Evolutionary conservation across 768 basidiomycete genomes (phyloP).

Genomic region (Candolleomyces aberdarensis): DNA sequence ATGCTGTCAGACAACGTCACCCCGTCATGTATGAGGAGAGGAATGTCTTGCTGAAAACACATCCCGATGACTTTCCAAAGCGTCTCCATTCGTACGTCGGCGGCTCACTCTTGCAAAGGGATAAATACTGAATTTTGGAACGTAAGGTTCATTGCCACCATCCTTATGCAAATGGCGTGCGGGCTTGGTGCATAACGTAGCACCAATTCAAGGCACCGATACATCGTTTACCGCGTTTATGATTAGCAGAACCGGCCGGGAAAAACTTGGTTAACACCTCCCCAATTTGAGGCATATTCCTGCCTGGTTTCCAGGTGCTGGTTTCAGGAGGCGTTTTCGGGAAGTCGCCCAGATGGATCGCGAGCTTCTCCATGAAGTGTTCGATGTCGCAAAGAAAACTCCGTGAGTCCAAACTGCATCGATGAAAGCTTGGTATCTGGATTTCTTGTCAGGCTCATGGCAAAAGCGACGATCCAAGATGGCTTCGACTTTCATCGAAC

Average conservation of each 20-base stretch:
- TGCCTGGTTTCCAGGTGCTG: slow-evolving; percentile 9
- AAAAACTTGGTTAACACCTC: slow-evolving; percentile 1
- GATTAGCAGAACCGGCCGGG: not conserved
- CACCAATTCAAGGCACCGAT: slow-evolving; percentile 15
- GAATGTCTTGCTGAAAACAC: slow-evolving; percentile 31
- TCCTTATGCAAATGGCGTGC: slow-evolving; percentile 32
- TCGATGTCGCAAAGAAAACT: slow-evolving; percentile 5
- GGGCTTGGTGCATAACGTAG: slow-evolving; percentile 28
- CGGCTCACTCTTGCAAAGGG: too few relatives aligned
- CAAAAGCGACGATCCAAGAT: not conserved
- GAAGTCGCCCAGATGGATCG: not conserved
- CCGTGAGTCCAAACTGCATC: not conserved
- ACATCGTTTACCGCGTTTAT: not conserved
- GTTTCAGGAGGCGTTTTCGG: not conserved
- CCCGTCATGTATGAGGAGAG: slow-evolving; percentile 38
- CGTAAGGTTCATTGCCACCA: slow-evolving; percentile 37
- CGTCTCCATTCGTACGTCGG: slow-evolving; percentile 6
- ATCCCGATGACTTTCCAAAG: slow-evolving; percentile 21
- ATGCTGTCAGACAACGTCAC: slow-evolving; percentile 30
- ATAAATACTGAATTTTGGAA: not conserved
- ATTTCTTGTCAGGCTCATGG: not conserved
- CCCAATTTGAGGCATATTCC: slow-evolving; percentile 7
- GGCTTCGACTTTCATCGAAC: not conserved
- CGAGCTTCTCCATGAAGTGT: not conserved
- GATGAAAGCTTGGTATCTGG: not conserved